These are phyloP conservation scores for Conticribra weissflogii DNA, from an alignment of 108 stramenopile species.

Conservation along the genomic window DNA sequence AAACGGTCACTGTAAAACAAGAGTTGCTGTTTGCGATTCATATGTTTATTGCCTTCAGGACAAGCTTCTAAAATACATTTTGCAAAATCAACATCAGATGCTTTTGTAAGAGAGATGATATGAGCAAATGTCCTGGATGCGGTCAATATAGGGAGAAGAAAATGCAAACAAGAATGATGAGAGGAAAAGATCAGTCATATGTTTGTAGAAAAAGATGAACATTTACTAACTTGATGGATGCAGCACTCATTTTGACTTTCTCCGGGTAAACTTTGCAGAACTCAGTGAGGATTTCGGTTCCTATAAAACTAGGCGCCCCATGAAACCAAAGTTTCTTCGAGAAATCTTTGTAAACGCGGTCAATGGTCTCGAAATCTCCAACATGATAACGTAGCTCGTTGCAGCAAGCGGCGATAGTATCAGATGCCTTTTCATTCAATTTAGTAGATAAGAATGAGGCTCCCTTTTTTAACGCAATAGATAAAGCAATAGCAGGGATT, in stretches of 20 bases:
- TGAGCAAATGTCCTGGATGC: slow-evolving; percentile 65
- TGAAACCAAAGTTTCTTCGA: slow-evolving; percentile 62
- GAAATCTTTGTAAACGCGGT: slow-evolving; percentile 65
- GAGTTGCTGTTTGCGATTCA: slow-evolving; percentile 73
- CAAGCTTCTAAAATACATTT: slow-evolving; percentile 63
- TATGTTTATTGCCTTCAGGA: slow-evolving; percentile 53
- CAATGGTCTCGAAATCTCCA: slow-evolving; percentile 83
- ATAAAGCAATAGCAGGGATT: slow-evolving; percentile 43
- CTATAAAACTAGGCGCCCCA: slow-evolving; percentile 56
- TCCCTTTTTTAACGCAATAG: slow-evolving; percentile 35
- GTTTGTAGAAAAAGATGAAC: too few relatives aligned
- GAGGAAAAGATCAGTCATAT: background rate
- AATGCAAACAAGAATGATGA: background rate
- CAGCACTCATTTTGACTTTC: slow-evolving; percentile 72
- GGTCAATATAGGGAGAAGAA: background rate
- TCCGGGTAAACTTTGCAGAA: slow-evolving; percentile 75
- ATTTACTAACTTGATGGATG: slow-evolving; percentile 63
- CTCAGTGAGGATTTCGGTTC: slow-evolving; percentile 51
- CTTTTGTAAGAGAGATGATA: slow-evolving; percentile 70
- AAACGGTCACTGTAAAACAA: slow-evolving; percentile 83
- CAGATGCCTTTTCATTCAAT: slow-evolving; percentile 48
- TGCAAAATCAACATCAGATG: slow-evolving; percentile 76
- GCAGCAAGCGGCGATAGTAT: slow-evolving; percentile 59
- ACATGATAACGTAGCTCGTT: slow-evolving; percentile 84
- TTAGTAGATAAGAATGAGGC: slow-evolving; percentile 32